These are phyloP conservation scores for Pichia ethanolica DNA, from an alignment of 805 yeast genomes.

Conservation along the genomic window DNA sequence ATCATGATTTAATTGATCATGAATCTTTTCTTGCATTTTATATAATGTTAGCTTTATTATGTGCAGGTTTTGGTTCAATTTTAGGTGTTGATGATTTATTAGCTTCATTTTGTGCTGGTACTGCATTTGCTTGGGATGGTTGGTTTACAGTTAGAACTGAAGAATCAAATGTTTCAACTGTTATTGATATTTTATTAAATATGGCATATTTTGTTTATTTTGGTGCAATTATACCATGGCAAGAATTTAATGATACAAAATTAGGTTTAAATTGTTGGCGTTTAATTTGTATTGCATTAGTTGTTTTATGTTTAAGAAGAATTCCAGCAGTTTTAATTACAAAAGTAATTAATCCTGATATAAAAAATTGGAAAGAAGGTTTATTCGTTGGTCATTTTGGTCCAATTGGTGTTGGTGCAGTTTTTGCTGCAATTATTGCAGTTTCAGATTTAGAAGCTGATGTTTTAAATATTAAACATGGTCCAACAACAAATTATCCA, in stretches of 20 bases:
- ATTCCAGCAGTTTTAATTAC: slow-evolving; percentile 49
- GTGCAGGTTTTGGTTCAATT: slow-evolving; percentile 57
- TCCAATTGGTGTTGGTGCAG: slow-evolving; percentile 52
- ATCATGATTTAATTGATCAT: slow-evolving; percentile 46
- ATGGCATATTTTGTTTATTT: slow-evolving; percentile 62
- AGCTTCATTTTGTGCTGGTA: slow-evolving; percentile 68
- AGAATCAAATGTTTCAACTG: slow-evolving; percentile 57
- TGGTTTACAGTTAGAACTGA: slow-evolving; percentile 52
- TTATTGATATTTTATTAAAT: slow-evolving; percentile 57
- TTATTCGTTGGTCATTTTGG: slow-evolving; percentile 70
- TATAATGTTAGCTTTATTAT: slow-evolving; percentile 45
- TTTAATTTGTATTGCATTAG: slow-evolving; percentile 42
- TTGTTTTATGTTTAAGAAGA: slow-evolving; percentile 43
- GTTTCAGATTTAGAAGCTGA: slow-evolving; percentile 29
- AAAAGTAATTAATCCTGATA: slow-evolving; percentile 53
- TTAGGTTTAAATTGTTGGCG: slow-evolving; percentile 49
- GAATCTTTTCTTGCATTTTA: slow-evolving; percentile 54
- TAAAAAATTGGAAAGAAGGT: slow-evolving; percentile 60
- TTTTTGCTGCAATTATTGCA: slow-evolving; percentile 30
- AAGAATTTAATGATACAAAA: slow-evolving; percentile 39
- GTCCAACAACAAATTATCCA: slow-evolving; percentile 28
- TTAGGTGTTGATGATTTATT: slow-evolving; percentile 65
- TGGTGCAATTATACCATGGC: slow-evolving; percentile 70
- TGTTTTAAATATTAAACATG: slow-evolving; percentile 30
- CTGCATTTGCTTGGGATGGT: slow-evolving; percentile 70